Base-by-base conservation (phyloP, 257 asterid genomes). In the Forsythia suspensa region DNA sequence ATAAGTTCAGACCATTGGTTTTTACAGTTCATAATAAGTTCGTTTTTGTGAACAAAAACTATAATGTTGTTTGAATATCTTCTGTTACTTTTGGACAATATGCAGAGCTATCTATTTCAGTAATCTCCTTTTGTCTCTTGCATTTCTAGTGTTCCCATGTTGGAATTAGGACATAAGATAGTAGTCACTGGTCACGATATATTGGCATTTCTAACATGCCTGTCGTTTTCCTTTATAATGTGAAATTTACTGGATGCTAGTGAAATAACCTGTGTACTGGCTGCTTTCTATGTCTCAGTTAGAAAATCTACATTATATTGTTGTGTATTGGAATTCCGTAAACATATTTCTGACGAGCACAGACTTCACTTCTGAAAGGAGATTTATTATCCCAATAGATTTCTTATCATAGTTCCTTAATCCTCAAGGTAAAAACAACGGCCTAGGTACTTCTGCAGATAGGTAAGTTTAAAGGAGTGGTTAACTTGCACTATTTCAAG, bases 191-290 rank as follows among this genome's bases (percentile, higher is more conserved):
- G 38, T 69, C 51, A 48, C 41, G n/a, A 79, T 41, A 46, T 16
- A 6, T 75, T 65, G 61, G 38, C 15, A 72, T 76, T 71, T 66
- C 57, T 51, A 71, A 71, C 74, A 76, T 77, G 65, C 67, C 52
- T 16, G 13, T 61, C 12, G 71, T 40, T 70, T 68, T 55, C 34
- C 34, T 29, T 29, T 29, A 29, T 29, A 1, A 15, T 34, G 21
- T 65, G 18, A 10, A 20, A 29, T 18, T 46, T 43, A 70, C 73
- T 4, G 16, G 75, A 29, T 80, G 57, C 57, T 48, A 48, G 18
- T 48, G 57, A 48, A 48, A 10, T 12, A 48, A 48, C 13, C n/a
- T 48, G n/a, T 15, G 11, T 15, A 48, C 16, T 3, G 57, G 57
- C n/a, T 5, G 57, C 55, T 46, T 0, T 46, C 55, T 3, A 29